phyloP scores from a whole-genome alignment of 1,284 basidiomycete genomes.

The Mycena sp. region DNA sequence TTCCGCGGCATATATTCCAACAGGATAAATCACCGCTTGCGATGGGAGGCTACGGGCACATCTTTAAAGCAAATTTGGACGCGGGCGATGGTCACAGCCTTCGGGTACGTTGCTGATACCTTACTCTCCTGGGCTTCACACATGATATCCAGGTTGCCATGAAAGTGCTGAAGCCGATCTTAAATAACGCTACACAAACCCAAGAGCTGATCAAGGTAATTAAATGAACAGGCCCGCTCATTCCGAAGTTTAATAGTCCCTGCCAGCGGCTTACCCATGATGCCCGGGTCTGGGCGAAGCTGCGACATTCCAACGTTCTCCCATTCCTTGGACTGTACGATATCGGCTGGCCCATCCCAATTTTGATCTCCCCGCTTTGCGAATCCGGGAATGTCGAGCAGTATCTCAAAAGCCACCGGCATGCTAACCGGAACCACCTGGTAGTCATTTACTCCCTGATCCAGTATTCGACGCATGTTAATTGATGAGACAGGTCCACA shows the following conservation, averaged over 20 bases:
- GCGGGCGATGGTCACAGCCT: background rate
- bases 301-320: background rate
- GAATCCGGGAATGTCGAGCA: background rate
- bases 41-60: background rate
- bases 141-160: background rate
- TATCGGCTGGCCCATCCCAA: background rate
- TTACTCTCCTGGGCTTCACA: no score
- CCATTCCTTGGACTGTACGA: background rate
- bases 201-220: background rate
- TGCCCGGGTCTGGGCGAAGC: background rate
- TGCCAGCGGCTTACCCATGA: background rate
- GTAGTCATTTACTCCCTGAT: background rate
- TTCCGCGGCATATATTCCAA: background rate
- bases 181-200: background rate
- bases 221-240: background rate
- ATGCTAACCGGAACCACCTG: background rate
- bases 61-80: background rate
- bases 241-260: background rate
- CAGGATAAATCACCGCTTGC: background rate
- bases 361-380: background rate
- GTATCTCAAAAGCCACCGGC: background rate
- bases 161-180: background rate
- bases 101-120: no score
- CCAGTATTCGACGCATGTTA: background rate
- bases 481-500: background rate